These are phyloP conservation scores for Diplocarpon rosae DNA, from an alignment of 2,329 filamentous ascomycete genomes.

Conservation along the genomic window DNA sequence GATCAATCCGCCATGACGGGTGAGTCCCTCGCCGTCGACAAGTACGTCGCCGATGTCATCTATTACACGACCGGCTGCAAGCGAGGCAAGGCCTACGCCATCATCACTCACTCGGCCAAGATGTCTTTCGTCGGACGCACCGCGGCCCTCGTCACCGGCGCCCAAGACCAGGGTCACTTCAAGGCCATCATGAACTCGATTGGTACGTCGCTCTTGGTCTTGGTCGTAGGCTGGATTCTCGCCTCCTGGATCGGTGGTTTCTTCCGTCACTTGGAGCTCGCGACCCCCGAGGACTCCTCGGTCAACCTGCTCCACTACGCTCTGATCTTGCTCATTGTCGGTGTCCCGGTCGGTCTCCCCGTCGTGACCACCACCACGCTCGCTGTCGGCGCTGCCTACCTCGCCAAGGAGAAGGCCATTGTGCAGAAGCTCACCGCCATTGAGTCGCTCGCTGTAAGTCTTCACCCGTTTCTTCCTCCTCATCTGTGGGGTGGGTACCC, in stretches of 20 bases:
- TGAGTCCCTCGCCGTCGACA: slow-evolving; percentile 69
- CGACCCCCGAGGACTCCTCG: slow-evolving; percentile 44
- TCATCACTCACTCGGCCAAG: slow-evolving; percentile 56
- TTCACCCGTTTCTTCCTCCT: neutral
- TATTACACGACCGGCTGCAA: slow-evolving; percentile 78
- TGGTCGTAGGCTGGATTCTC: slow-evolving; percentile 70
- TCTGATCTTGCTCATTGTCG: slow-evolving; percentile 62
- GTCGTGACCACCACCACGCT: slow-evolving; percentile 70
- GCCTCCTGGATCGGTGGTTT: slow-evolving; percentile 69
- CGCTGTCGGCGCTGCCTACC: slow-evolving; percentile 66
- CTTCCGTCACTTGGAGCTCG: slow-evolving; percentile 58
- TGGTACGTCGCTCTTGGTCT: slow-evolving; percentile 60
- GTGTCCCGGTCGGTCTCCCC: slow-evolving; percentile 69
- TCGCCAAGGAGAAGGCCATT: slow-evolving; percentile 68
- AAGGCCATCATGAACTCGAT: slow-evolving; percentile 79
- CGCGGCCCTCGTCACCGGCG: slow-evolving; percentile 62
- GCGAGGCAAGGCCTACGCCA: slow-evolving; percentile 64
- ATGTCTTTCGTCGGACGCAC: slow-evolving; percentile 70
- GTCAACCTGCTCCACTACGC: slow-evolving; percentile 58
- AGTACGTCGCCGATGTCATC: slow-evolving; percentile 64
- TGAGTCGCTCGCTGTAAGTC: slow-evolving; percentile 50
- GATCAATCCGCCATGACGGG: slow-evolving; percentile 76
- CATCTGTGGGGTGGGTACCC: too few species aligned
- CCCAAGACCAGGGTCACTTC: slow-evolving; percentile 67
- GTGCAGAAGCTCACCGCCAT: slow-evolving; percentile 73